phyloP scores from a whole-genome alignment of 2,329 filamentous ascomycete species.

The Anisogramma anomala region DNA sequence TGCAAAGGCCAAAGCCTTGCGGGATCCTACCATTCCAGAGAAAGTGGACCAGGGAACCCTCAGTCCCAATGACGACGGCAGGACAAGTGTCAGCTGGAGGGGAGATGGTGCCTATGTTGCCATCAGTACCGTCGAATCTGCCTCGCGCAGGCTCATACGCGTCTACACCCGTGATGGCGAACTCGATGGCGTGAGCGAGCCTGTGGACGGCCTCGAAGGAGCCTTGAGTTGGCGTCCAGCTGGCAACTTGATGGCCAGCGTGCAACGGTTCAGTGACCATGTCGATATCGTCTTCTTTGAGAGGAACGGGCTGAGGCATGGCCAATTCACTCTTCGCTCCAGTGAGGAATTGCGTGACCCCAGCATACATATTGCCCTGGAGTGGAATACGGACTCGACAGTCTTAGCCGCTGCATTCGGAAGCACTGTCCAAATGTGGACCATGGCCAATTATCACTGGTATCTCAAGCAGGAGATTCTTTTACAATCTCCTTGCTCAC shows the following conservation, averaged over 20 bases:
- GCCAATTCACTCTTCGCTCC: slow-evolving; percentile 72
- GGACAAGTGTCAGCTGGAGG: slow-evolving; percentile 74
- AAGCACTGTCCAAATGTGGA: slow-evolving; percentile 83
- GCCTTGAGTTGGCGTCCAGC: slow-evolving; percentile 82
- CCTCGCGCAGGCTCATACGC: slow-evolving; percentile 64
- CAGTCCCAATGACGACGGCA: slow-evolving; percentile 61
- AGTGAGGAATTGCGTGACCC: slow-evolving; percentile 44
- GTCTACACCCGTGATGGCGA: slow-evolving; percentile 85
- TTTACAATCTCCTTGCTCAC: slow-evolving; percentile 24
- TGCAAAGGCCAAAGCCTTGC: slow-evolving; percentile 69
- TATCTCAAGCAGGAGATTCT: slow-evolving; percentile 86
- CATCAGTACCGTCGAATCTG: slow-evolving; percentile 64
- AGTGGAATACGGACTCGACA: slow-evolving; percentile 88
- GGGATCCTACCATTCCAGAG: slow-evolving; percentile 91
- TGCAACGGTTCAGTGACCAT: slow-evolving; percentile 59
- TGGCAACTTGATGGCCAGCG: slow-evolving; percentile 80
- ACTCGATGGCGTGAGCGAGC: slow-evolving; percentile 88
- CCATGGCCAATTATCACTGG: slow-evolving; percentile 95
- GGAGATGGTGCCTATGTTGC: slow-evolving; percentile 89
- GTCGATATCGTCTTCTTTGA: slow-evolving; percentile 90
- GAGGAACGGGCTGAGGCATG: slow-evolving; percentile 92
- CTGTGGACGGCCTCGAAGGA: slow-evolving; percentile 81
- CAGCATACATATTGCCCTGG: slow-evolving; percentile 50
- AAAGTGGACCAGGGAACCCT: slow-evolving; percentile 73
- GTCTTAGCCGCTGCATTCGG: slow-evolving; percentile 71